Evolutionary conservation across 768 basidiomycete genomes (phyloP).

Genomic region (Fomitopsis pulvina): DNA sequence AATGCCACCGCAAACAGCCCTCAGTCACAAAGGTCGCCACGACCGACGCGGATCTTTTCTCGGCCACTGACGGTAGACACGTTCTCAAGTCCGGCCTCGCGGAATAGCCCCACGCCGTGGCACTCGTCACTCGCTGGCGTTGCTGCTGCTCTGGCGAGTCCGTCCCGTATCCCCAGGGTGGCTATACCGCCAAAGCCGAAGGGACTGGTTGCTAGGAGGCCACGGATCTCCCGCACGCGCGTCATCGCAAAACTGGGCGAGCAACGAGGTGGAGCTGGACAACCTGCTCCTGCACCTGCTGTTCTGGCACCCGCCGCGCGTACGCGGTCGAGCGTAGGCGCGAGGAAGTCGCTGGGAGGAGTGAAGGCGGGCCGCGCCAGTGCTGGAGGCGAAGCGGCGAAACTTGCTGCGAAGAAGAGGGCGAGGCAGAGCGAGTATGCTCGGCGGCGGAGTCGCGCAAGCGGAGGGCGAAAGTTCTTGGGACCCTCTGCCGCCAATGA

Average conservation of each 20-base stretch:
- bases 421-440: slow-evolving; percentile 74
- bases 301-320: slow-evolving; percentile 20
- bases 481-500: background rate
- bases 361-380: slow-evolving; percentile 20
- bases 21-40: slow-evolving; percentile 20
- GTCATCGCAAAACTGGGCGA: slow-evolving; percentile 73
- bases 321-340: slow-evolving; percentile 43
- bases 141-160: slow-evolving; percentile 17
- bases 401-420: slow-evolving; percentile 66
- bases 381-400: slow-evolving; percentile 28
- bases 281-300: slow-evolving; percentile 18
- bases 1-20: slow-evolving; percentile 31
- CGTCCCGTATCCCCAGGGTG: slow-evolving; percentile 9
- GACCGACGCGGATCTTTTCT: slow-evolving; percentile 42
- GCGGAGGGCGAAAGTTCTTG: background rate
- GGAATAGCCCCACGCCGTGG: background rate
- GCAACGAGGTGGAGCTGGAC: slow-evolving; percentile 45
- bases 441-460: slow-evolving; percentile 37
- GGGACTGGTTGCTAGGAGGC: slow-evolving; percentile 44
- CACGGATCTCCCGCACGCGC: slow-evolving; percentile 75
- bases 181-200: slow-evolving; percentile 24
- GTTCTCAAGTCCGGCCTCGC: slow-evolving; percentile 15
- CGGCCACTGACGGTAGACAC: slow-evolving; percentile 33
- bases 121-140: slow-evolving; percentile 26
- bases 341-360: slow-evolving; percentile 26